Base-by-base conservation (phyloP, 768 basidiomycete genomes). In the Boletus patriciae region DNA sequence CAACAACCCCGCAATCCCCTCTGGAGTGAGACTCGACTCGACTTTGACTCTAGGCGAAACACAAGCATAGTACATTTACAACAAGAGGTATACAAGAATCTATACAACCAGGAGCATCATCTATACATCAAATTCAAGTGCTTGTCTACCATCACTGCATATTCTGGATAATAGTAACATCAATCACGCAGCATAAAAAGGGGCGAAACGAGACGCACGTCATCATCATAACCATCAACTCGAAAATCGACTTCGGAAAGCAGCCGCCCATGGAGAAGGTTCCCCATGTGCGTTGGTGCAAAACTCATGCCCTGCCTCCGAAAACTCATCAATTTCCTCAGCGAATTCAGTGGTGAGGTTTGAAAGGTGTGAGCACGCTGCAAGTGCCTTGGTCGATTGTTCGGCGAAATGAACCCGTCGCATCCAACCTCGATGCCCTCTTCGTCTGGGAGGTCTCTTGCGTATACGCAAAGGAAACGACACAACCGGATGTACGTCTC, bases 241-340 rank as follows among this genome's bases (percentile, higher is more conserved):
- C 50, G 16, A 18, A 62, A 62, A 44, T 62, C 61, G 0, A 12
- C 54, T 50, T 59, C 45, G 0, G 52, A 60, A 42, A 77, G 58
- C 2, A 55, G 19, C n/a, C 63, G 63, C 29, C 63, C 70, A 40
- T 69, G 56, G 27, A 80, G 40, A 29, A 80, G 65, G 42, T 73
- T 73, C 3, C 80, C 79, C 61, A 79, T 62, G 55, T 80, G 77
- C 7, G 79, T 80, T 34, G 46, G 46, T 16, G 60, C 44, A 56
- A 71, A 80, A 16, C 62, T 53, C 65, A 73, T 62, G 6, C 77
- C 78, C 49, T 77, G 80, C 62, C 78, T 70, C 8, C 78, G 72
- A 40, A 74, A 52, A 10, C 55, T 21, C 10, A 67, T 50, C 44
- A 70, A 44, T 6, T 23, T 49, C 40, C 52, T 59, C 49, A 73